Conservation (phyloP, 208 protist genomes). For the Trypanosoma platydactyli region DNA sequence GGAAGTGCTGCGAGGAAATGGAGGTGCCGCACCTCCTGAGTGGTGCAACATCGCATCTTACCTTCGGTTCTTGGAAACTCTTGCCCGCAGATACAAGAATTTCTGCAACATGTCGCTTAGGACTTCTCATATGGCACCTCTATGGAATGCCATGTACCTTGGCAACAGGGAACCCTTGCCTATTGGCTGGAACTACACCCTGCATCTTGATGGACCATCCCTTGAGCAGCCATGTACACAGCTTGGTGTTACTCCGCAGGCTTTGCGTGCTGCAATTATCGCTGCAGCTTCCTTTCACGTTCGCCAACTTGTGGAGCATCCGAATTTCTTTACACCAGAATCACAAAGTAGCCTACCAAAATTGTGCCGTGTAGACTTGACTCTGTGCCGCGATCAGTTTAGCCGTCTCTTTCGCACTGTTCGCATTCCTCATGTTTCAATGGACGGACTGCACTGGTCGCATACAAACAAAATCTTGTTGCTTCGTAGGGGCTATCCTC, state of each 20-base stretch:
- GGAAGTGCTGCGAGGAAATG: not conserved
- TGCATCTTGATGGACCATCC: conserved; percentile 16
- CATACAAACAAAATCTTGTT: conserved; percentile 24
- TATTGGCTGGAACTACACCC: conserved; percentile 29
- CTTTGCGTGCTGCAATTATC: conserved; percentile 27
- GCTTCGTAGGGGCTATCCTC: conserved; percentile 21
- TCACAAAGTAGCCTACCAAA: conserved; percentile 13
- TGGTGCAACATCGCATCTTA: conserved; percentile 3
- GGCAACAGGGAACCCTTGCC: conserved; percentile 24
- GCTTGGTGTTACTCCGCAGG: conserved; percentile 18
- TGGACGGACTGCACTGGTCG: conserved; percentile 26
- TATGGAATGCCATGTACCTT: conserved; percentile 31
- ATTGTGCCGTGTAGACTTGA: conserved; percentile 27
- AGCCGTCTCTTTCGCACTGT: conserved; percentile 25
- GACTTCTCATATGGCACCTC: conserved; percentile 27
- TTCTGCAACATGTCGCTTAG: conserved; percentile 22
- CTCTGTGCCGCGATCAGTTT: conserved; percentile 26
- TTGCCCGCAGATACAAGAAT: conserved; percentile 10
- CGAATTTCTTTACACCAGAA: conserved; percentile 18
- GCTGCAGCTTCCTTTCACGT: conserved; percentile 28
- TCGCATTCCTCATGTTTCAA: conserved; percentile 26
- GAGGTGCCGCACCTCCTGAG: not conserved
- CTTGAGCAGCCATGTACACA: not conserved
- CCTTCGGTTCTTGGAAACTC: conserved; percentile 23
- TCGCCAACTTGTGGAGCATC: conserved; percentile 13